Evolutionary conservation across 208 protist species (phyloP).

Genomic region (Jaenimonas drosophilae): DNA sequence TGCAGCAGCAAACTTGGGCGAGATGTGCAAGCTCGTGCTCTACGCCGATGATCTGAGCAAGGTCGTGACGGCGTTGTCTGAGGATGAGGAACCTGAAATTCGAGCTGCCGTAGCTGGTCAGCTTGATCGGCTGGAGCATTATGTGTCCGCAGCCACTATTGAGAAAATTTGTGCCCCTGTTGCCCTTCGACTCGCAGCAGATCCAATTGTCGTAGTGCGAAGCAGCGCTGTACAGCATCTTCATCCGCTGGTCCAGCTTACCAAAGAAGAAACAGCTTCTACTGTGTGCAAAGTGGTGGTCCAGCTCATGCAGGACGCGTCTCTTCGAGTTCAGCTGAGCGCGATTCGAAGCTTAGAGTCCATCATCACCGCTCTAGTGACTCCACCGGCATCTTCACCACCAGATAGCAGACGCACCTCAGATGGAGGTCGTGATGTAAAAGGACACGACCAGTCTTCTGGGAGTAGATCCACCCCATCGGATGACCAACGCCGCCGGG

Average conservation of each 20-base stretch:
- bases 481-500: background rate
- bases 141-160: slow-evolving; percentile 9
- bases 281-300: slow-evolving; percentile 24
- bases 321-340: background rate
- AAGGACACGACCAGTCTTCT: too few species aligned
- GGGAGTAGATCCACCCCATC: background rate
- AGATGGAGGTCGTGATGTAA: too few species aligned
- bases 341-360: background rate
- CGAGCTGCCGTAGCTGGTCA: slow-evolving; percentile 57
- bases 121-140: slow-evolving; percentile 19
- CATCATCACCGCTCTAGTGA: background rate
- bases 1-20: slow-evolving; percentile 32
- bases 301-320: slow-evolving; percentile 28
- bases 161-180: slow-evolving; percentile 20
- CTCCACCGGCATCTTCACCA: background rate
- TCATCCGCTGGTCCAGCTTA: slow-evolving; percentile 26
- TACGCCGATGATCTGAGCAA: slow-evolving; percentile 32
- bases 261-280: slow-evolving; percentile 16
- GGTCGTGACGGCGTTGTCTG: slow-evolving; percentile 29
- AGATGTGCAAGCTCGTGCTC: slow-evolving; percentile 25
- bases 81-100: slow-evolving; percentile 57
- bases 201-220: slow-evolving; percentile 42
- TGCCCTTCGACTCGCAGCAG: slow-evolving; percentile 33
- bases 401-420: background rate
- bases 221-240: slow-evolving; percentile 29